A percentile compares a stretch with the other conserved stretches of the same genome.
phyloP scores from a whole-genome alignment of 2,329 filamentous ascomycete genomes.

The Trichoderma afroharzianum region DNA sequence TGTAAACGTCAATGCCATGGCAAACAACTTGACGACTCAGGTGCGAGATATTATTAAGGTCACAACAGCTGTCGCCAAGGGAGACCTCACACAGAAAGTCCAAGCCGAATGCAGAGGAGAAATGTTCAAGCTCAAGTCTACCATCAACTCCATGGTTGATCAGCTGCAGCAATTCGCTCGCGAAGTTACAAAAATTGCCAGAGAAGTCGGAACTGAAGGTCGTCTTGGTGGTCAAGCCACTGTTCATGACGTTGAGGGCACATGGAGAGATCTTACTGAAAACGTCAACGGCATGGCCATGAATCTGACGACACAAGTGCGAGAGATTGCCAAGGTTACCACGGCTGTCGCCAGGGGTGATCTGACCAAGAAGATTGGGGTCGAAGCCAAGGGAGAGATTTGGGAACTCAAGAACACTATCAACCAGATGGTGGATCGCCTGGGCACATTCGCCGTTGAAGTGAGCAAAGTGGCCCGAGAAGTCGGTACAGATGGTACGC shows the following conservation, averaged over 20 bases:
- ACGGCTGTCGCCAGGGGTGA: slow-evolving; percentile 93
- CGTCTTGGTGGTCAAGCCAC: slow-evolving; percentile 91
- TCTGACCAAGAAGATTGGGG: slow-evolving; percentile 91
- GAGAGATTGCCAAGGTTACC: slow-evolving; percentile 95
- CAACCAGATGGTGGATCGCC: slow-evolving; percentile 97
- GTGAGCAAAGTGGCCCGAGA: slow-evolving; percentile 94
- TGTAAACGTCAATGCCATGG: slow-evolving; percentile 84
- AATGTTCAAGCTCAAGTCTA: slow-evolving; percentile 92
- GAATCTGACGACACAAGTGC: slow-evolving; percentile 95
- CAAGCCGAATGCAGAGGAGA: slow-evolving; percentile 89
- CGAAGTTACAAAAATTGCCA: slow-evolving; percentile 93
- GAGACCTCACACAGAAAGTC: slow-evolving; percentile 94
- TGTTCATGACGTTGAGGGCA: slow-evolving; percentile 93
- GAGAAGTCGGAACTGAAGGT: slow-evolving; percentile 94
- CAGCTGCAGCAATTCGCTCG: slow-evolving; percentile 94
- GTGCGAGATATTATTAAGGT: slow-evolving; percentile 92
- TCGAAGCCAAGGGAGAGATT: slow-evolving; percentile 92
- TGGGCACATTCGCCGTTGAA: slow-evolving; percentile 93
- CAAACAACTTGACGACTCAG: slow-evolving; percentile 80
- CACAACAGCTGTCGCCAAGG: slow-evolving; percentile 69
- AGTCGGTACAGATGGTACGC: slow-evolving; percentile 91
- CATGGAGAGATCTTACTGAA: slow-evolving; percentile 93
- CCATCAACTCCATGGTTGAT: slow-evolving; percentile 99
- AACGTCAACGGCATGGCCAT: slow-evolving; percentile 99
- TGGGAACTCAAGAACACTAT: slow-evolving; percentile 94